These are phyloP conservation scores for Candida patagonica DNA, from an alignment of 805 yeast genomes.

Conservation along the genomic window DNA sequence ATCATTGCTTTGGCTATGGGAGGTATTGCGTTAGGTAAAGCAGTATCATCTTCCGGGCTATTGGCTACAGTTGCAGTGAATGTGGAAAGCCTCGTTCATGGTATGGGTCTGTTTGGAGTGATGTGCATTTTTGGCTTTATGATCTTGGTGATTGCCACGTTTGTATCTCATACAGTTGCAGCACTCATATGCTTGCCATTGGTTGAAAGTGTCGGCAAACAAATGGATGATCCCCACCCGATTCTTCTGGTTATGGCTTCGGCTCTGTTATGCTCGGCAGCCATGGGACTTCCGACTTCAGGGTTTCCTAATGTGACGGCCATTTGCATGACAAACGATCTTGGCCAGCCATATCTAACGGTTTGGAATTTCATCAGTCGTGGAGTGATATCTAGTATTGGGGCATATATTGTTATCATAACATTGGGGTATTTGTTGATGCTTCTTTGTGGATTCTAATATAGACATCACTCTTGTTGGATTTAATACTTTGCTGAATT, in stretches of 20 bases:
- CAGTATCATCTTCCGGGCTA: conserved; percentile 86
- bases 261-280: conserved; percentile 73
- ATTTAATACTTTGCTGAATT: no score
- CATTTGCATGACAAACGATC: conserved; percentile 84
- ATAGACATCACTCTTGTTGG: background rate
- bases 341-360: conserved; percentile 82
- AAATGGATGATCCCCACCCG: conserved; percentile 60
- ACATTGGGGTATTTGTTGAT: conserved; percentile 73
- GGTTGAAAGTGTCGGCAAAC: conserved; percentile 79
- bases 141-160: conserved; percentile 74
- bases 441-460: conserved; percentile 43
- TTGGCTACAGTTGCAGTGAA: conserved; percentile 64
- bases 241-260: conserved; percentile 60
- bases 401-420: conserved; percentile 63
- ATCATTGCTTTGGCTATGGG: conserved; percentile 97
- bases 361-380: conserved; percentile 80
- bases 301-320: conserved; percentile 99
- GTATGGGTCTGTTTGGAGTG: conserved; percentile 62
- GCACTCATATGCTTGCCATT: conserved; percentile 88
- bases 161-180: conserved; percentile 95
- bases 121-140: conserved; percentile 72
- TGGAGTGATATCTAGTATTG: conserved; percentile 81
- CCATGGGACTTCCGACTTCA: conserved; percentile 96
- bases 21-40: conserved; percentile 91
- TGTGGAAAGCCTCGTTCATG: conserved; percentile 58